Evolutionary conservation across 495 filamentous ascomycete species (phyloP).

Genomic region (Tuber umbilicatum): DNA sequence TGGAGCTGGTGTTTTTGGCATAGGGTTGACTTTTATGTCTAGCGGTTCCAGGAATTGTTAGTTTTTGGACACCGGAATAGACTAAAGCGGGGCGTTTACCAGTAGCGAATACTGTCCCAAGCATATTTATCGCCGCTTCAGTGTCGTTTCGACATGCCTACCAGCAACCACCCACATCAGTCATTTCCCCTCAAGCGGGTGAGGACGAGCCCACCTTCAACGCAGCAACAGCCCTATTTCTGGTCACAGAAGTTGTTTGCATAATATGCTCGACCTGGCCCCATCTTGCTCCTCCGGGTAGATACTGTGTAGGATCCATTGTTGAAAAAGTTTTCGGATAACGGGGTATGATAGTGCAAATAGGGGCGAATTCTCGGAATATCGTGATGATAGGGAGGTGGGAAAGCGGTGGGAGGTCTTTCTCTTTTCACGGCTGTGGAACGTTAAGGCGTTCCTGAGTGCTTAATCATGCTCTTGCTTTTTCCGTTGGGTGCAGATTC

Average conservation of each 20-base stretch:
- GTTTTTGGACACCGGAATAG: neutral
- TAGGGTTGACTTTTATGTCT: neutral
- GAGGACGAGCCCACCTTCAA: neutral
- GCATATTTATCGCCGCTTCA: neutral
- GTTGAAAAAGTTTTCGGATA: neutral
- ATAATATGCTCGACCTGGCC: neutral
- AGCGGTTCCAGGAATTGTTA: neutral
- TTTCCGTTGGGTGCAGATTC: neutral
- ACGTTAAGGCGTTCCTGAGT: neutral
- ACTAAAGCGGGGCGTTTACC: neutral
- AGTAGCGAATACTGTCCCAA: neutral
- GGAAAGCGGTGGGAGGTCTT: neutral
- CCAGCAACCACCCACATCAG: neutral
- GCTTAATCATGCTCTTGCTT: neutral
- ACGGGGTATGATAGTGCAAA: neutral
- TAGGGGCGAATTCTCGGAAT: neutral
- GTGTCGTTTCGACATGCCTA: neutral
- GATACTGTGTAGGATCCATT: slow-evolving; percentile 1
- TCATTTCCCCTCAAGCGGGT: neutral
- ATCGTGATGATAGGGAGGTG: neutral
- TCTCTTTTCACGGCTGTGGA: neutral
- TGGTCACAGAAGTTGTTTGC: neutral
- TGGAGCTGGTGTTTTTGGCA: neutral
- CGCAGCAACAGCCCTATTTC: neutral
- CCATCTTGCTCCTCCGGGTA: neutral